Percentiles rank a stretch among this genome's conserved stretches.
phyloP scores from a whole-genome alignment of 305 asterid species.

The Fraxinus greggii region DNA sequence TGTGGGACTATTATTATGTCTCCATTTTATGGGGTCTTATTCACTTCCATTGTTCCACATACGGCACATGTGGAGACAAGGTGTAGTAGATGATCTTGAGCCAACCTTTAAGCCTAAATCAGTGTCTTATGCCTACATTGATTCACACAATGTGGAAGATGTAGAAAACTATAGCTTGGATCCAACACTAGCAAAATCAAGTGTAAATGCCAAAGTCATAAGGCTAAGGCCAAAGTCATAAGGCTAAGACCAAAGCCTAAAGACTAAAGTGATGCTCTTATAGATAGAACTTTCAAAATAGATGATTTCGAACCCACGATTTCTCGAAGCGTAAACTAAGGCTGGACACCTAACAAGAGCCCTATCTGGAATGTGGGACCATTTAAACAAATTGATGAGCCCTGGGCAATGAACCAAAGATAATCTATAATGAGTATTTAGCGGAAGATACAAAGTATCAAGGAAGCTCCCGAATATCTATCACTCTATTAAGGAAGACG shows the following conservation, averaged over 20 bases:
- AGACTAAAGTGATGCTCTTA: not conserved
- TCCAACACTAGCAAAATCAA: not conserved
- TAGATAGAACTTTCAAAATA: not conserved
- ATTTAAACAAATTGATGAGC: no score
- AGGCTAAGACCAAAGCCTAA: not conserved
- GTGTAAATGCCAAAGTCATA: not conserved
- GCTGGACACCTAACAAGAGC: not conserved
- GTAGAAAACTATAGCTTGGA: not conserved
- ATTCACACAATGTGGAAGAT: not conserved
- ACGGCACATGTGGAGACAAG: not conserved
- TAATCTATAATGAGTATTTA: not conserved
- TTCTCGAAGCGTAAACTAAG: not conserved
- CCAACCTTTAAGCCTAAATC: not conserved
- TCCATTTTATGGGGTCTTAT: not conserved
- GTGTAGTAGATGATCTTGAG: not conserved
- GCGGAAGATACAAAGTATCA: not conserved
- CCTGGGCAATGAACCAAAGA: not conserved
- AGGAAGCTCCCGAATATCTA: no score
- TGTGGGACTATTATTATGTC: not conserved
- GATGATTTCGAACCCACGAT: not conserved
- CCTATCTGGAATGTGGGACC: not conserved
- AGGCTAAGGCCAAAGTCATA: not conserved
- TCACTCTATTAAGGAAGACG: no score
- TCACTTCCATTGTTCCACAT: not conserved
- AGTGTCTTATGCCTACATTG: not conserved